These are phyloP conservation scores for Suillus brevipes DNA, from an alignment of 768 basidiomycete genomes.

Conservation along the genomic window DNA sequence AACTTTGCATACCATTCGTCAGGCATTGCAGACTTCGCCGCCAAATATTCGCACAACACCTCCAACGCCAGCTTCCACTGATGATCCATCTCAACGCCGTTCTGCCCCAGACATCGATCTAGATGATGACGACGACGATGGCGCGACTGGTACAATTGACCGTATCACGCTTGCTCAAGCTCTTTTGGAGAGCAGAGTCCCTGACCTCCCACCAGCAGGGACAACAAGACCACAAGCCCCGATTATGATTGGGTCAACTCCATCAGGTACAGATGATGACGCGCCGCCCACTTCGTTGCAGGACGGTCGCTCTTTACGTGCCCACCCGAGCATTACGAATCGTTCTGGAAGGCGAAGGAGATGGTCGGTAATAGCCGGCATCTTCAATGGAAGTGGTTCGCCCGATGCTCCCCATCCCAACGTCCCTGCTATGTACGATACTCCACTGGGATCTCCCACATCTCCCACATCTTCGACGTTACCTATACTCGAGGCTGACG, in stretches of 20 bases:
- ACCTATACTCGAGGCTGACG: constrained; percentile 17
- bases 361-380: constrained; percentile 69
- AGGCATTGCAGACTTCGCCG: constrained; percentile 57
- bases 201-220: constrained; percentile 71
- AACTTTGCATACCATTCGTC: constrained; percentile 63
- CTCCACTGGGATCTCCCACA: constrained; percentile 20
- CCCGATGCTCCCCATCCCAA: constrained; percentile 29
- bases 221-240: constrained; percentile 66
- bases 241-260: constrained; percentile 56
- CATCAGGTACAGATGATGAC: constrained; percentile 45
- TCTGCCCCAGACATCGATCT: constrained; percentile 41
- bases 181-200: constrained; percentile 75
- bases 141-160: constrained; percentile 44
- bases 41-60: constrained; percentile 26
- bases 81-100: constrained; percentile 35
- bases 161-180: constrained; percentile 73
- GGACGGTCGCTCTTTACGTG: constrained; percentile 39
- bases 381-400: constrained; percentile 32
- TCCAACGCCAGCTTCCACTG: constrained; percentile 19
- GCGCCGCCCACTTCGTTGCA: constrained; percentile 44
- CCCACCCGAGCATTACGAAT: constrained; percentile 31
- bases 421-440: constrained; percentile 23
- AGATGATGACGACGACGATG: constrained; percentile 61
- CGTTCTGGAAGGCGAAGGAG: constrained; percentile 50
- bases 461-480: constrained; percentile 19